Evolutionary conservation across 768 basidiomycete genomes (phyloP).

Genomic region (Boletellus emodensis): DNA sequence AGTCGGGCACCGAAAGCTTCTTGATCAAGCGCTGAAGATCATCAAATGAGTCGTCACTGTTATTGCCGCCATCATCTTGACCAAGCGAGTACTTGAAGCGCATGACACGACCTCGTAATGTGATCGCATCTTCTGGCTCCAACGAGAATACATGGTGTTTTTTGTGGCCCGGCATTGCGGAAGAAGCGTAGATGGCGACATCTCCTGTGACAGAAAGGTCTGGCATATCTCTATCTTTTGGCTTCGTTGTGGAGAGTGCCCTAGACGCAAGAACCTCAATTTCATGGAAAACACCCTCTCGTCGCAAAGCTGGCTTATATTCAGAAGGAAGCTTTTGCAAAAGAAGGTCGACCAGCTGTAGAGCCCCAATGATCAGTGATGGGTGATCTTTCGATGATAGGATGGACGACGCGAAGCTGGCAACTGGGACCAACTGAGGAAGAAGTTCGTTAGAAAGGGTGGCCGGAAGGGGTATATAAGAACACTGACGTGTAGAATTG

Average conservation of each 20-base stretch:
- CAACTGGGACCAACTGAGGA: slow-evolving; percentile 82
- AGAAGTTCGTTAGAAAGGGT: slow-evolving; percentile 7
- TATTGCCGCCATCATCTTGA: slow-evolving; percentile 48
- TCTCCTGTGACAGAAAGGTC: slow-evolving; percentile 37
- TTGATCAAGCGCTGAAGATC: slow-evolving; percentile 62
- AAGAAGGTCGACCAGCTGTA: slow-evolving; percentile 92
- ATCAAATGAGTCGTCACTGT: slow-evolving; percentile 60
- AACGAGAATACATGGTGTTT: slow-evolving; percentile 64
- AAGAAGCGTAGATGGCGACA: slow-evolving; percentile 34
- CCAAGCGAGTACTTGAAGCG: slow-evolving; percentile 72
- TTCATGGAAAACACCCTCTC: slow-evolving; percentile 97
- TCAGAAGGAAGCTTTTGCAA: slow-evolving; percentile 77
- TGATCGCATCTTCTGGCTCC: slow-evolving; percentile 88
- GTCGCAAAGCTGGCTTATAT: slow-evolving; percentile 84
- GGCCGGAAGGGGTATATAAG: not conserved
- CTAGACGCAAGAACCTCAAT: slow-evolving; percentile 74
- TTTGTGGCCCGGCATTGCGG: slow-evolving; percentile 60
- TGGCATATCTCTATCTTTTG: slow-evolving; percentile 42
- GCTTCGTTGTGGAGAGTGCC: slow-evolving; percentile 49
- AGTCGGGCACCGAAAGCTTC: slow-evolving; percentile 50
- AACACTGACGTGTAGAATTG: slow-evolving; percentile 68
- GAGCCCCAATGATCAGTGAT: slow-evolving; percentile 77
- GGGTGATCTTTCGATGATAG: slow-evolving; percentile 90
- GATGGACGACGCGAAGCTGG: slow-evolving; percentile 92
- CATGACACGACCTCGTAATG: slow-evolving; percentile 85